Evolutionary conservation across 2,329 filamentous ascomycete species (phyloP), one percentile per base, ranked within the genome.

Genomic region (Sporothrix inflata): DNA sequence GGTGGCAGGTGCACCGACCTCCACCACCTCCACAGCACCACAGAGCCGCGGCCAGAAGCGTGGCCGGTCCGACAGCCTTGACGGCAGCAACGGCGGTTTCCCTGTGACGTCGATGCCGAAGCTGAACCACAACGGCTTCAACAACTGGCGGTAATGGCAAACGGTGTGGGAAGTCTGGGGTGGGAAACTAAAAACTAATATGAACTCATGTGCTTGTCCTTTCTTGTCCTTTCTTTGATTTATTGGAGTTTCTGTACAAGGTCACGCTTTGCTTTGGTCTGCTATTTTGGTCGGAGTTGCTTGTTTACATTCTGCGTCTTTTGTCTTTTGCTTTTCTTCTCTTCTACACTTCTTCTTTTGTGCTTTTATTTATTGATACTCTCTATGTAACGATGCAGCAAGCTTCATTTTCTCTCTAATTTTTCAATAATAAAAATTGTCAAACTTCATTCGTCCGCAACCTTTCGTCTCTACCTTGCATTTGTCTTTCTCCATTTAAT

Each of bases 41-140:
- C 55, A 69, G 61, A 19, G n/a, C 16, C 75, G 73, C 19, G 75
- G 78, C 12, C 79, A 77, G 74, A 81, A 81, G 77, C 77, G 80
- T 16, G 76, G 77, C 51, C 79, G 80, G 61, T 76, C 77, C 7
- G 79, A 81, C 67, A 80, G 79, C 74, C 71, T 77, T 1, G 80
- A 78, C 14, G 77, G 47, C 63, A n/a, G 74, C 68, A 9, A 38
- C 12, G 38, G 72, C 30, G 73, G 74, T 16, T 77, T 76, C 67
- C 75, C 75, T 6, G 74, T 74, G 61, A 38, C 69, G 19, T 42
- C 73, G 49, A 76, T 75, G 72, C 74, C 71, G 45, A 74, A 74
- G 75, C 74, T 65, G 49, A 75, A 38, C 73, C 73, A 76, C 72
- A 71, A 73, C 60, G 74, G 73, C 11, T 75, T 75, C 71, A 75